These are phyloP conservation scores for Lycium barbarum DNA, from an alignment of 257 asterid genomes.

Conservation along the genomic window DNA sequence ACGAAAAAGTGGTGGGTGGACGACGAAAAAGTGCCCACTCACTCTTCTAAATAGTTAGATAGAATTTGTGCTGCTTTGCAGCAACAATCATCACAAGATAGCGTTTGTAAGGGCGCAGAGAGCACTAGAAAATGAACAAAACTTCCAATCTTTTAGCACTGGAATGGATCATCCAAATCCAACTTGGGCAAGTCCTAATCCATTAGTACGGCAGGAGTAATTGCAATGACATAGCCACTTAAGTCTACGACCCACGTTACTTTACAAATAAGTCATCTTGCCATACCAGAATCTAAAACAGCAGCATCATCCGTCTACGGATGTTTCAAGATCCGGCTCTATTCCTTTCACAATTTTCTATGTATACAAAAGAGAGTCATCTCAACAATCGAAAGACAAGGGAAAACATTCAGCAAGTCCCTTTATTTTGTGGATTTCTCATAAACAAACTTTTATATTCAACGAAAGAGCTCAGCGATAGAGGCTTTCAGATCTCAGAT, in stretches of 20 bases:
- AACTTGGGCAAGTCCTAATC: neutral
- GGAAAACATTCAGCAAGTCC: neutral
- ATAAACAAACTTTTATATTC: neutral
- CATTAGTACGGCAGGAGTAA: neutral
- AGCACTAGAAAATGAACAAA: neutral
- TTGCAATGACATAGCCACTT: neutral
- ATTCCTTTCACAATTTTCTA: neutral
- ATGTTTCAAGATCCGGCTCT: neutral
- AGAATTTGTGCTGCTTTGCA: neutral
- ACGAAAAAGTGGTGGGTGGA: no score
- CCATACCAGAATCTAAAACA: neutral
- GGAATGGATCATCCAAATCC: neutral
- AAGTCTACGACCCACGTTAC: neutral
- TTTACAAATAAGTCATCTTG: neutral
- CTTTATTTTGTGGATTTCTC: conserved; percentile 3
- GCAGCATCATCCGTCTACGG: neutral
- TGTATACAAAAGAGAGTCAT: neutral
- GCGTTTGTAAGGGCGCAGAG: neutral
- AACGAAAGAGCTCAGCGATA: conserved; percentile 59
- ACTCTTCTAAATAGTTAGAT: no score
- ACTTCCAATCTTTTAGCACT: neutral
- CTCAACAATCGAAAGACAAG: neutral
- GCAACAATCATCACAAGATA: neutral
- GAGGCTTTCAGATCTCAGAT: conserved; percentile 91
- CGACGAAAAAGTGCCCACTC: no score